These are phyloP conservation scores for Penicillium hesseltinei DNA, from an alignment of 2,329 filamentous ascomycete species.

Conservation along the genomic window DNA sequence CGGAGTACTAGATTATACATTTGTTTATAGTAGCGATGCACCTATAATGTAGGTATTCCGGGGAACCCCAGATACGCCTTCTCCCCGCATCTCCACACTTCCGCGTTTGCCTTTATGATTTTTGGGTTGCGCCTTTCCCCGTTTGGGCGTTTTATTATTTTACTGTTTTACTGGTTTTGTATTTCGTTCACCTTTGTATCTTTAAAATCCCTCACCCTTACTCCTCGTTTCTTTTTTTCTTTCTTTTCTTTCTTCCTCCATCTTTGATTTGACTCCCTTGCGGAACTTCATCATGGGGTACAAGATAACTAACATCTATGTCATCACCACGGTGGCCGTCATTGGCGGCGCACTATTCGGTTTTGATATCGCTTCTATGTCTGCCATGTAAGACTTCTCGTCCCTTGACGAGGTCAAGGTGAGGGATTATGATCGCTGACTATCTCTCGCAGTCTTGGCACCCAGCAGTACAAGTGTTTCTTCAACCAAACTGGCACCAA, in stretches of 20 bases:
- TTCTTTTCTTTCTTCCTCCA: background rate
- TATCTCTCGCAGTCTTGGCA: constrained; percentile 51
- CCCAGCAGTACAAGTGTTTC: constrained; percentile 67
- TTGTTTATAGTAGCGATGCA: background rate
- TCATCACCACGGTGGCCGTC: constrained; percentile 58
- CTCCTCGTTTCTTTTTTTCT: background rate
- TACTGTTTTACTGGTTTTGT: background rate
- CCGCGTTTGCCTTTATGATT: background rate
- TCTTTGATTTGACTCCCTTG: background rate
- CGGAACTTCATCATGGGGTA: constrained; percentile 29
- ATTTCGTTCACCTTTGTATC: background rate
- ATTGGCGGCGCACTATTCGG: constrained; percentile 71
- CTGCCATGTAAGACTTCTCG: constrained; percentile 47
- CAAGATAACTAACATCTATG: constrained; percentile 56
- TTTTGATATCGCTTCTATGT: constrained; percentile 77
- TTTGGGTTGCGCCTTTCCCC: background rate
- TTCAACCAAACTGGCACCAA: constrained; percentile 56
- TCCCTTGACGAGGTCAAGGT: too few relatives aligned
- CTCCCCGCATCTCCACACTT: background rate
- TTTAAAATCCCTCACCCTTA: constrained; percentile 4
- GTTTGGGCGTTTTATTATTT: background rate
- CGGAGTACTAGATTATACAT: background rate
- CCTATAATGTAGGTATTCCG: background rate
- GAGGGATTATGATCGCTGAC: background rate
- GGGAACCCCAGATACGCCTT: background rate